phyloP scores from a whole-genome alignment of 306 rosid genomes.

The Prunus mira region DNA sequence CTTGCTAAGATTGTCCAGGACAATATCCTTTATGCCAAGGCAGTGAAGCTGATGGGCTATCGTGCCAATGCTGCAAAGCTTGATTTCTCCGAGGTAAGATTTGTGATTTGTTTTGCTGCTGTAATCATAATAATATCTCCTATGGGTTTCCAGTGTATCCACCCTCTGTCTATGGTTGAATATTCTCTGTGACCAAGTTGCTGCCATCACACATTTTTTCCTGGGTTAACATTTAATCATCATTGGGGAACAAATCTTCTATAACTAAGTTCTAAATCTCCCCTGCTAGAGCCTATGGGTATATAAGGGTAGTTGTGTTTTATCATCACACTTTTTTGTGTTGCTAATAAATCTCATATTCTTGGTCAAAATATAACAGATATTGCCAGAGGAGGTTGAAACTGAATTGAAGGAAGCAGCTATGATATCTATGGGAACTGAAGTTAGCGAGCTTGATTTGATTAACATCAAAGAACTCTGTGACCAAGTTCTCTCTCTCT shows the following conservation, averaged over 20 bases:
- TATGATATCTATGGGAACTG: slow-evolving; percentile 96
- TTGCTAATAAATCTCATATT: neutral
- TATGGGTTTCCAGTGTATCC: neutral
- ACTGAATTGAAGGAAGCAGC: slow-evolving; percentile 73
- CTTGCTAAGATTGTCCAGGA: slow-evolving; percentile 82
- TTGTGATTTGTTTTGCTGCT: neutral
- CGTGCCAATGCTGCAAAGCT: slow-evolving; percentile 75
- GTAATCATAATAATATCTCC: neutral
- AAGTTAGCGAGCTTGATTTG: slow-evolving; percentile 90
- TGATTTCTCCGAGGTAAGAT: slow-evolving; percentile 84
- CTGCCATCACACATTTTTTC: too few relatives aligned
- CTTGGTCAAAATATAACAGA: slow-evolving; percentile 31
- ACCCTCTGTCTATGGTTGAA: neutral
- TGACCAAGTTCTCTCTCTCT: slow-evolving; percentile 86
- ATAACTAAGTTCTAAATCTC: neutral
- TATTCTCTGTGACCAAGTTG: neutral
- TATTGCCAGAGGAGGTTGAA: slow-evolving; percentile 79
- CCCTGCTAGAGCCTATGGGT: neutral
- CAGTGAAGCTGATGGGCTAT: slow-evolving; percentile 91
- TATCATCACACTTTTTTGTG: too few relatives aligned
- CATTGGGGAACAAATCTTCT: neutral
- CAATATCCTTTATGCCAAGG: slow-evolving; percentile 75
- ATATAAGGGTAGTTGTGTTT: neutral
- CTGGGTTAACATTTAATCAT: too few relatives aligned
- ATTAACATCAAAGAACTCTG: slow-evolving; percentile 72